These are phyloP conservation scores for Drechmeria coniospora DNA, from an alignment of 2,329 filamentous ascomycete genomes.

Conservation along the genomic window DNA sequence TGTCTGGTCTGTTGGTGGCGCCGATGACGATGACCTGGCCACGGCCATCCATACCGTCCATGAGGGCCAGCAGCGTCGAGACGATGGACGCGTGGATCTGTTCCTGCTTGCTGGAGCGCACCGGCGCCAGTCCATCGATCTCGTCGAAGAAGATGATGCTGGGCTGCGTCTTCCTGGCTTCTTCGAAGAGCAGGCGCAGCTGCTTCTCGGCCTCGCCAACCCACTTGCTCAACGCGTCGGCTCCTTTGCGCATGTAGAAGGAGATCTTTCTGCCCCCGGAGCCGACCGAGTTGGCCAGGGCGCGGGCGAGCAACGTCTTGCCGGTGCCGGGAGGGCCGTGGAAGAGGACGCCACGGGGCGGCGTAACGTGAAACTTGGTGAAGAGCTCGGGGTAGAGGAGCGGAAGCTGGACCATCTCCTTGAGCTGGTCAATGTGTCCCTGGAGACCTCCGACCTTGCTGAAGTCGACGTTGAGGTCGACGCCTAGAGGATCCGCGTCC, in stretches of 20 bases:
- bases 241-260: constrained; percentile 98
- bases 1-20: constrained; percentile 93
- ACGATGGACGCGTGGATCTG: constrained; percentile 98
- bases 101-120: constrained; percentile 94
- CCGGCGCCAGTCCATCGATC: constrained; percentile 90
- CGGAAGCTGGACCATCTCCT: constrained; percentile 95
- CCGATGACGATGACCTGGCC: constrained; percentile 97
- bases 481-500: constrained; percentile 85
- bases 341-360: constrained; percentile 87
- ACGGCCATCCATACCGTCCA: constrained; percentile 97
- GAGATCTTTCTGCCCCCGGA: constrained; percentile 86
- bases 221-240: constrained; percentile 96
- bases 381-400: constrained; percentile 93
- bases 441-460: constrained; percentile 86
- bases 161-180: constrained; percentile 86
- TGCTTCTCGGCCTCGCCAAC: constrained; percentile 96
- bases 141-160: constrained; percentile 99
- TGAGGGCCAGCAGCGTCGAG: constrained; percentile 79
- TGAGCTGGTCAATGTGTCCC: constrained; percentile 89
- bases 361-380: constrained; percentile 77
- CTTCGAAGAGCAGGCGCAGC: constrained; percentile 82
- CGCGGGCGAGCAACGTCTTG: constrained; percentile 91
- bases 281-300: constrained; percentile 80
- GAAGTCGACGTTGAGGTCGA: constrained; percentile 85
- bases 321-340: constrained; percentile 94